These are phyloP conservation scores for Fusarium agapanthi DNA, from an alignment of 2,329 filamentous ascomycete species.

Conservation along the genomic window DNA sequence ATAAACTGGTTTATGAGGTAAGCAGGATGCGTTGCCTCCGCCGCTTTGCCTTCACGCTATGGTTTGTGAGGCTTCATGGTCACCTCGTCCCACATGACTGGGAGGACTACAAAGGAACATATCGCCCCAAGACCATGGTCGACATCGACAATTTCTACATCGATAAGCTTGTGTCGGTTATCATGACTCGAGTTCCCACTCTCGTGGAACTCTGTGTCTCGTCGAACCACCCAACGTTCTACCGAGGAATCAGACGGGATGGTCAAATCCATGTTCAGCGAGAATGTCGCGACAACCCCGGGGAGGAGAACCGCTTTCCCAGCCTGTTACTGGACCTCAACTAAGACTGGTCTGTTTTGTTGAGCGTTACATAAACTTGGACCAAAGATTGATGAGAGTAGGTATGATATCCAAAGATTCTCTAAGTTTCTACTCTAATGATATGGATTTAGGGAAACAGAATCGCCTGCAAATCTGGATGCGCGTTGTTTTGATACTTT, in stretches of 20 bases:
- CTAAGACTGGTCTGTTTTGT: fast-evolving
- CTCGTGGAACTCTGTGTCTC: neutral
- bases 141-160: neutral
- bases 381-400: neutral
- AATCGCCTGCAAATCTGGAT: fast-evolving
- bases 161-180: fast-evolving
- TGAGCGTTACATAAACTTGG: neutral
- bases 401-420: neutral
- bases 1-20: fast-evolving
- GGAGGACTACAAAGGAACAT: neutral
- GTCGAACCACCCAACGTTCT: neutral
- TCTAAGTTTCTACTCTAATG: neutral
- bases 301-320: neutral
- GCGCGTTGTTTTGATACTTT: neutral
- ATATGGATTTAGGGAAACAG: neutral
- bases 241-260: neutral
- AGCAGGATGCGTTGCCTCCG: neutral
- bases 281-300: neutral
- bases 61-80: neutral
- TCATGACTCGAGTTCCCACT: neutral
- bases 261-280: neutral
- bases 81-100: neutral
- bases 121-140: neutral
- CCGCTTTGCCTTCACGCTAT: neutral
- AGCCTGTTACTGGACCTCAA: neutral